Conservation (phyloP, 495 filamentous ascomycete genomes). For the Xylaria telfairii region DNA sequence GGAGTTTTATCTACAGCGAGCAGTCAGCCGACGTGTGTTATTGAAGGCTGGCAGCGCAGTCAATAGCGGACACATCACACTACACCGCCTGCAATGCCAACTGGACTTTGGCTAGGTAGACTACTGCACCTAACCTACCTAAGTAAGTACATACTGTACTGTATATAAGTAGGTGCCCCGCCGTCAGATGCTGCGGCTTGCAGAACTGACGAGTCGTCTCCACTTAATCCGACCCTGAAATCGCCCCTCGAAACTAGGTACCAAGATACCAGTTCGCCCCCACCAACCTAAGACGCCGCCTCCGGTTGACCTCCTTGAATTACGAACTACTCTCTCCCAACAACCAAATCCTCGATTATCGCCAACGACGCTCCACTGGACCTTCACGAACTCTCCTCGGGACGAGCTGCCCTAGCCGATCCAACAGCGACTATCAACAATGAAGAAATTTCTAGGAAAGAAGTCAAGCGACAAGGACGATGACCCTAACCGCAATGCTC, state of each 20-base stretch:
- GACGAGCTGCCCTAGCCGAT: background rate
- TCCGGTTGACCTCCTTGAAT: too few species aligned
- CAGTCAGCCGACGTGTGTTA: too few species aligned
- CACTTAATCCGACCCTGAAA: slow-evolving; percentile 10
- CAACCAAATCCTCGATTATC: slow-evolving; percentile 19
- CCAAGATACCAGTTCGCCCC: background rate
- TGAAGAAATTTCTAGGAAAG: slow-evolving; percentile 73
- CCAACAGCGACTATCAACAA: slow-evolving; percentile 39
- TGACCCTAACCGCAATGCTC: slow-evolving; percentile 62
- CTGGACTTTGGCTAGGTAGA: background rate
- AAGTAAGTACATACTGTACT: too few species aligned
- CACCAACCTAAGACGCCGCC: slow-evolving; percentile 18
- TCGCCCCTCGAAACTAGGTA: slow-evolving; percentile 19
- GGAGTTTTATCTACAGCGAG: background rate
- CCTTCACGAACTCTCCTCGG: background rate
- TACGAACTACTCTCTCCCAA: slow-evolving; percentile 3
- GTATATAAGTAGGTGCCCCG: too few species aligned
- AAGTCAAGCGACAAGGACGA: slow-evolving; percentile 65
- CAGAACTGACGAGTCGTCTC: slow-evolving; percentile 19
- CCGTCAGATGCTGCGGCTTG: slow-evolving; percentile 18
- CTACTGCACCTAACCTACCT: too few species aligned
- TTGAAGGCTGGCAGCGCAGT: background rate
- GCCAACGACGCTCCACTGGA: background rate
- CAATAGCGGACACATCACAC: background rate
- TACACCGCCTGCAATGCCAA: background rate